phyloP scores from a whole-genome alignment of 345 rosid species.

The Angophora floribunda region DNA sequence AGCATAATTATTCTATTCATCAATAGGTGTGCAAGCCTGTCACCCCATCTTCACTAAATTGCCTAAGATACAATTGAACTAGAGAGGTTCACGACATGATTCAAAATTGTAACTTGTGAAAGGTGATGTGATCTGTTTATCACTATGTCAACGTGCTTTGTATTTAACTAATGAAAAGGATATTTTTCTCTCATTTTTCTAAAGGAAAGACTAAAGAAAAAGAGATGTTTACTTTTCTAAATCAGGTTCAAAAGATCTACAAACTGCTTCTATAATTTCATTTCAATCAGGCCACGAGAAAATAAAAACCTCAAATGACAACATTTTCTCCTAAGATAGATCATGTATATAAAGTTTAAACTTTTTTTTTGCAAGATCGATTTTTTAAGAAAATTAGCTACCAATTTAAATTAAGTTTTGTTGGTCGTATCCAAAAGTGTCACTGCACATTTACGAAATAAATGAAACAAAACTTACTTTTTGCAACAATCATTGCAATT shows the following conservation, averaged over 20 bases:
- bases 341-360: no score
- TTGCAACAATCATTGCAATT: neutral
- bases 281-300: accelerated
- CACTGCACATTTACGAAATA: neutral
- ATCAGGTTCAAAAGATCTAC: neutral
- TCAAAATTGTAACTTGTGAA: neutral
- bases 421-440: neutral
- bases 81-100: neutral
- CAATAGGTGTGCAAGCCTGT: neutral
- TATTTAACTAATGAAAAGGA: neutral
- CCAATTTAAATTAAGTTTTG: neutral
- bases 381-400: no score
- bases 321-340: neutral
- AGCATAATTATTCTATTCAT: neutral
- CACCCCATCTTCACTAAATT: accelerated
- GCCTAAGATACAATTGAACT: neutral
- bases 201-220: no score
- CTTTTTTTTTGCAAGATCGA: neutral
- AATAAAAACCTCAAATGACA: neutral
- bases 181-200: neutral
- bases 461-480: neutral
- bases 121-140: neutral
- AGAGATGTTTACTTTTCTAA: accelerated
- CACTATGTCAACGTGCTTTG: accelerated
- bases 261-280: neutral